Evolutionary conservation across 2,329 filamentous ascomycete species (phyloP), one percentile per base, ranked within the genome.

Genomic region (Colletotrichum limetticola): DNA sequence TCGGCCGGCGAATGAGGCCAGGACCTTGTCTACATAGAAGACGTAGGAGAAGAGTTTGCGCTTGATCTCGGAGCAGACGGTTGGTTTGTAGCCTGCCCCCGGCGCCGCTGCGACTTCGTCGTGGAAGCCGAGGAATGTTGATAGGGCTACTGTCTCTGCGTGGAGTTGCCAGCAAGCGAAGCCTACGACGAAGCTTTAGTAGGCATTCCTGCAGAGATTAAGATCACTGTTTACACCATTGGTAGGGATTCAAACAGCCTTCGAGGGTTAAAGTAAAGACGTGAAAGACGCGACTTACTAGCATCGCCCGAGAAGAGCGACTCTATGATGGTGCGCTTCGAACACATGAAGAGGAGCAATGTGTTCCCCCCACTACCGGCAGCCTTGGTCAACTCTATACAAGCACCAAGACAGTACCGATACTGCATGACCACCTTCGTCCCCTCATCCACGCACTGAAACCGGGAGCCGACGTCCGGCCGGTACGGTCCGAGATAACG

Each of bases 1-100:
- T 5, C 84, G 76, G 1, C 84, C 85, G 1, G 84, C 85, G 52
- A 86, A 84, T 1, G 83, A 81, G 7, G 83, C 81, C 4, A 82
- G 74, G 1, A 80, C 76, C 75, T 85, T 85, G 64, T 84, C 83
- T 46, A 80, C 75, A 19, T 75, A 76, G 64, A 81, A 82, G 19
- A 82, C 65, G 42, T 80, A 75, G 24, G 79, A 77, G 42, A 82
- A 82, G 4, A 83, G 52, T 7, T 80, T 74, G 30, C 71, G 71
- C 32, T 72, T 74, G 62, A 72, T 75, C 72, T 84, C 81, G 4
- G 78, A 77, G 5, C 78, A 72, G n/a, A 80, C 77, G 1, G 79
- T 78, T 2, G 78, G 77, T 19, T 74, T 42, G 58, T 79, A 79
- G 42, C 16, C 42, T n/a, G 9, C 3, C 19, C 42, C 42, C 1